Conservation (phyloP, 2,329 filamentous ascomycete genomes). For the Ascochyta koolunga region DNA sequence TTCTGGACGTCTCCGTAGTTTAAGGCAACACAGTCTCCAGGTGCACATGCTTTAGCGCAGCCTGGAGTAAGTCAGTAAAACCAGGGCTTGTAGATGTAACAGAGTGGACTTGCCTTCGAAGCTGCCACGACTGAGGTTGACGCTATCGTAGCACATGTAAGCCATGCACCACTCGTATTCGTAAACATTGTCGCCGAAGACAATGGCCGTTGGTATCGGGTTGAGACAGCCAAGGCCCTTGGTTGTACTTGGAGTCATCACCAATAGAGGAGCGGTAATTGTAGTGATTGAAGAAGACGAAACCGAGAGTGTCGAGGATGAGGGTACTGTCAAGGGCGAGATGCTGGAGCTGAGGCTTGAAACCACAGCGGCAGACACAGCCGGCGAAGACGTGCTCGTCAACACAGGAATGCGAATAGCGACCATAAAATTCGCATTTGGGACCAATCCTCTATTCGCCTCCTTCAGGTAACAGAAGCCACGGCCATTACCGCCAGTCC, state of each 20-base stretch:
- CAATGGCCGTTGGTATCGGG: not conserved
- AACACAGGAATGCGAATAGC: not conserved
- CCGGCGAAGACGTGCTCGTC: not conserved
- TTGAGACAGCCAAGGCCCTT: not conserved
- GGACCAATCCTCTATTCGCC: not conserved
- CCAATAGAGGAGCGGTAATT: not conserved
- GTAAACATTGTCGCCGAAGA: not conserved
- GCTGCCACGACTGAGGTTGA: not conserved
- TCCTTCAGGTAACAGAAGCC: slow-evolving; percentile 4
- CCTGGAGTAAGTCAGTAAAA: no score
- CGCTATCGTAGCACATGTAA: not conserved
- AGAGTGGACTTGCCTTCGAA: no score
- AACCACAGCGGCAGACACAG: not conserved
- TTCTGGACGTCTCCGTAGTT: no score
- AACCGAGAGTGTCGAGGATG: not conserved
- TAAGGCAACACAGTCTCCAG: no score
- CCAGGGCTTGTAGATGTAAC: no score
- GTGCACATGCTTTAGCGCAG: no score
- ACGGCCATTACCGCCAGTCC: slow-evolving; percentile 1
- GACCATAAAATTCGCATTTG: not conserved
- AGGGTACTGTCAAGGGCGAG: not conserved
- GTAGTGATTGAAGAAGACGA: not conserved
- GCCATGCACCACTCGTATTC: not conserved
- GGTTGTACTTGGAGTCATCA: not conserved
- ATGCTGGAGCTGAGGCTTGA: no score